These are phyloP conservation scores for Hebeloma cylindrosporum DNA, from an alignment of 768 basidiomycete genomes.

Conservation along the genomic window DNA sequence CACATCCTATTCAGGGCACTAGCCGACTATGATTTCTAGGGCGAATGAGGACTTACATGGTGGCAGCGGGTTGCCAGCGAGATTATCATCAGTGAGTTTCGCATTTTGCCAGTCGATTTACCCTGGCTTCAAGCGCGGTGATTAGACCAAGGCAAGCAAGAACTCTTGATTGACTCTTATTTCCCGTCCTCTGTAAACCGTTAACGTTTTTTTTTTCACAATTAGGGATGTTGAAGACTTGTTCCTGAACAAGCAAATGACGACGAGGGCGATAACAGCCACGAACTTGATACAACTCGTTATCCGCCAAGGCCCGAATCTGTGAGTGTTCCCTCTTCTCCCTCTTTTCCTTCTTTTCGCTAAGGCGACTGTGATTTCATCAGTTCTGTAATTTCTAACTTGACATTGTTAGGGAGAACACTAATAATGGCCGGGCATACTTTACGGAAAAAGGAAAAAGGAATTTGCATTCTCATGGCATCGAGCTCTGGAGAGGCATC, in stretches of 20 bases:
- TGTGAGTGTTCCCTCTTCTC: constrained; percentile 30
- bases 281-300: constrained; percentile 50
- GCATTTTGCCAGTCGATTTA: constrained; percentile 32
- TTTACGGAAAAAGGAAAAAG: constrained; percentile 26
- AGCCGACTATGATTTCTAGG: too few relatives aligned
- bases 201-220: too few relatives aligned
- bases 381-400: background rate
- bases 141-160: constrained; percentile 41
- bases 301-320: constrained; percentile 45
- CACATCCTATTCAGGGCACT: too few relatives aligned
- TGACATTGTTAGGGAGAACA: constrained; percentile 33
- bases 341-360: background rate
- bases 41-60: too few relatives aligned
- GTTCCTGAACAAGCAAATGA: constrained; percentile 12
- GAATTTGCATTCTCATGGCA: constrained; percentile 17
- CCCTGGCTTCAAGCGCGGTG: constrained; percentile 34
- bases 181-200: too few relatives aligned
- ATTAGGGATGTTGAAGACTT: constrained; percentile 29
- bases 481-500: constrained; percentile 49
- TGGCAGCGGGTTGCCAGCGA: too few relatives aligned
- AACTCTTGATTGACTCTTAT: background rate
- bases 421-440: constrained; percentile 47
- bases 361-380: background rate
- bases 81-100: too few relatives aligned
- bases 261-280: constrained; percentile 33